phyloP scores from a whole-genome alignment of 129 eudicot genomes.

The Silybum marianum region DNA sequence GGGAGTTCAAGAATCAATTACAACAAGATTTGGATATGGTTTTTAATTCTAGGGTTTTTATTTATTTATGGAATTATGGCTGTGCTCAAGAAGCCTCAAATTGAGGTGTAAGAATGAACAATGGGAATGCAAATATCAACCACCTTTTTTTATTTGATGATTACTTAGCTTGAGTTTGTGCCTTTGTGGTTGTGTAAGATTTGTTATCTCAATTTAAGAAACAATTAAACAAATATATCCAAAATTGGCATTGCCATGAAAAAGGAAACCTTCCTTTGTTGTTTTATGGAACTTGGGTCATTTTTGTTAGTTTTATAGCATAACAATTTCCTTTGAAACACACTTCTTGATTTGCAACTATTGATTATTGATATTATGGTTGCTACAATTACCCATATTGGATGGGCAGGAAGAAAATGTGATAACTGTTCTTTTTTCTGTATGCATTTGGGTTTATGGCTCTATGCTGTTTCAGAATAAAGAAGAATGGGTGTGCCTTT shows the following conservation, averaged over 20 bases:
- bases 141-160: background rate
- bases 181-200: background rate
- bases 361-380: background rate
- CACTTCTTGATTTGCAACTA: background rate
- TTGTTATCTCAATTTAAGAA: background rate
- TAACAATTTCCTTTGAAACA: background rate
- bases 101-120: background rate
- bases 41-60: background rate
- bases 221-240: background rate
- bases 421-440: background rate
- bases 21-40: background rate
- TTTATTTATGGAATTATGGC: background rate
- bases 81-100: background rate
- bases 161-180: background rate
- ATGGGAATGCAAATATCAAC: background rate
- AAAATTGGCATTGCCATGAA: background rate
- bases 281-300: background rate
- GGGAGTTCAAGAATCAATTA: background rate
- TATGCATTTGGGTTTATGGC: background rate
- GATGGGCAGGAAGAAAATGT: background rate
- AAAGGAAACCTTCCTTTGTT: background rate
- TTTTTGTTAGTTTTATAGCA: background rate
- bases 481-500: background rate
- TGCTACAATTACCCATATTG: background rate
- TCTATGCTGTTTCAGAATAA: background rate